phyloP scores from a whole-genome alignment of 306 rosid genomes.

The Canavalia ensiformis region DNA sequence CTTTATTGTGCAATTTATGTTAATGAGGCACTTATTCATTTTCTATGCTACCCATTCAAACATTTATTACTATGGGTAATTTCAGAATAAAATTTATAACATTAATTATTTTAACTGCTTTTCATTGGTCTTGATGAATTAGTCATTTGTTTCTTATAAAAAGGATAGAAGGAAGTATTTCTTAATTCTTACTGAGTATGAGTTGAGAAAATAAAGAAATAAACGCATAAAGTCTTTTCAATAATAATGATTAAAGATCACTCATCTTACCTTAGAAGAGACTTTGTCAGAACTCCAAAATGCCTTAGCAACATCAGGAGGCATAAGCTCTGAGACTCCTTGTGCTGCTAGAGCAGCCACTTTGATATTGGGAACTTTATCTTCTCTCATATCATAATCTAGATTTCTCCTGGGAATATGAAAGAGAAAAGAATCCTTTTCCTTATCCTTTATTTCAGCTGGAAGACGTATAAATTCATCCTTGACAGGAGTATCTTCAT shows the following conservation, averaged over 20 bases:
- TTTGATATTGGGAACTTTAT: constrained; percentile 72
- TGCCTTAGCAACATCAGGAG: constrained; percentile 91
- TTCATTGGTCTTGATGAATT: no score
- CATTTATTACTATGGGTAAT: no score
- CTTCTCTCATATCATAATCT: constrained; percentile 65
- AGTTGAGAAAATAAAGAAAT: constrained; percentile 29
- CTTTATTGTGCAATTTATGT: no score
- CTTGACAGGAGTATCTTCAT: constrained; percentile 76
- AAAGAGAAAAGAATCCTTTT: constrained; percentile 82
- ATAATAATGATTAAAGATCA: constrained; percentile 6
- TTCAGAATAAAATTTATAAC: no score
- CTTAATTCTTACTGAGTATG: constrained; percentile 4
- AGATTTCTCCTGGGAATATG: constrained; percentile 76
- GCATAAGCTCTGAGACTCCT: constrained; percentile 93
- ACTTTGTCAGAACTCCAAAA: constrained; percentile 86
- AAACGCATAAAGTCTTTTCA: background rate
- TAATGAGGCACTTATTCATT: no score
- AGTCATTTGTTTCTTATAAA: no score
- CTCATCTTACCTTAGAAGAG: constrained; percentile 79
- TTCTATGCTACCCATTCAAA: no score
- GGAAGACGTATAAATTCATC: constrained; percentile 85
- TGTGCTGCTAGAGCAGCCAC: constrained; percentile 86
- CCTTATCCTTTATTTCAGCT: constrained; percentile 83
- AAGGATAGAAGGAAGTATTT: background rate
- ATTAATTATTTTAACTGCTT: no score